Evolutionary conservation across 768 basidiomycete genomes (phyloP), one percentile per base, ranked within the genome.

Genomic region (Erythrobasidium yunnanense): DNA sequence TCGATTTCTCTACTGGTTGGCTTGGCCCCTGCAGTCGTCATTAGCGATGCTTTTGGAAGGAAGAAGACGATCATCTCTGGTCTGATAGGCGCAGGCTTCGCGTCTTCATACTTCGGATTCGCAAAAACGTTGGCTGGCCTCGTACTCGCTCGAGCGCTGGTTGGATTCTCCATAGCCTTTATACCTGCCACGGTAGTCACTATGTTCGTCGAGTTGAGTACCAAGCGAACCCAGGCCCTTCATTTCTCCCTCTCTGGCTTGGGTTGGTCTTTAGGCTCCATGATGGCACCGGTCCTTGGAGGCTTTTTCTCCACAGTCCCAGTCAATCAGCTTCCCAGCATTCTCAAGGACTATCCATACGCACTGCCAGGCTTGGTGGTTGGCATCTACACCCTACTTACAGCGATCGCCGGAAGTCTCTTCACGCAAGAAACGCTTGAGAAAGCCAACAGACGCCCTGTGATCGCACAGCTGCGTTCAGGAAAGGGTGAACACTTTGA

Each of bases 121-220:
- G 27, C 47, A 6, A 18, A 25, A 15, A 63, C 60, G 3, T 23
- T 63, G 6, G 4, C 60, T 8, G 11, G 27, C 27, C 20, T 63
- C 27, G 22, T 51, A 18, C 20, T 25, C 23, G 25, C 52, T 8
- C n/a, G 60, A 27, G 32, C 23, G 32, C 52, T 51, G 6, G 49
- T 51, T 38, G 60, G 60, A 22, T 11, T 63, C 7, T 58, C 45
- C 38, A 25, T 58, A 22, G 35, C 56, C 45, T 58, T 58, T 22
- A 3, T 58, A 45, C 56, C 56, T 4, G 56, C 45, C 38, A 42
- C 38, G 11, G 38, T 42, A 11, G 38, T n/a, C 11, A 42, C 38
- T 42, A 42, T 42, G 38, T 42, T 42, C 38, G n/a, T 42, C n/a
- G 38, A 42, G 38, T n/a, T 42, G n/a, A n/a, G 11, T n/a, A 42